Evolutionary conservation across 768 basidiomycete genomes (phyloP).

Genomic region (Leccinum subtestaceum): DNA sequence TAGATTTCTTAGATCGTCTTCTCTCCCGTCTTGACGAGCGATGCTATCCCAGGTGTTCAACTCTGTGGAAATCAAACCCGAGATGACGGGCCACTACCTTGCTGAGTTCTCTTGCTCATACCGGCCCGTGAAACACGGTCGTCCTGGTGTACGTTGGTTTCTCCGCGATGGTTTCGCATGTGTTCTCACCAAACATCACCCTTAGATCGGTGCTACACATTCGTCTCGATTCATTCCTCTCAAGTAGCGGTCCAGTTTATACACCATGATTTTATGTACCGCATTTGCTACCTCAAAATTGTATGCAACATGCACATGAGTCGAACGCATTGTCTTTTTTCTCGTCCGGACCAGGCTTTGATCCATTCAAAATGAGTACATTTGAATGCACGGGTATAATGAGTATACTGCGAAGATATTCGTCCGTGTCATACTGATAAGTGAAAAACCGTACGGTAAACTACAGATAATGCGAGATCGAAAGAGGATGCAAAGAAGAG

Average conservation of each 20-base stretch:
- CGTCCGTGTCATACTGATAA: constrained; percentile 60
- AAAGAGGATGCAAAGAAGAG: constrained; percentile 33
- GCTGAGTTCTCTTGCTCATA: constrained; percentile 97
- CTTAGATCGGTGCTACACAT: constrained; percentile 86
- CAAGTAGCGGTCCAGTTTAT: constrained; percentile 61
- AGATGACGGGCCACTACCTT: constrained; percentile 99
- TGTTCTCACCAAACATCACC: constrained; percentile 11
- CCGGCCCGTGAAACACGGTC: constrained; percentile 99
- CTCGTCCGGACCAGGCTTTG: constrained; percentile 12
- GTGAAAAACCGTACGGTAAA: constrained; percentile 46
- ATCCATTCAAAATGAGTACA: constrained; percentile 40
- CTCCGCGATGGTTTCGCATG: not conserved
- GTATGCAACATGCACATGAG: constrained; percentile 36
- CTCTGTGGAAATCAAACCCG: constrained; percentile 98
- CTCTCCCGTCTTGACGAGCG: not conserved
- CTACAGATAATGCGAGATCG: constrained; percentile 58
- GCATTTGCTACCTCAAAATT: constrained; percentile 32
- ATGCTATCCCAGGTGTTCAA: constrained; percentile 67
- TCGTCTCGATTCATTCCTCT: constrained; percentile 93
- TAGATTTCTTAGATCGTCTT: not conserved
- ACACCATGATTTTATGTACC: constrained; percentile 26
- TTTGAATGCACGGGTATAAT: constrained; percentile 52
- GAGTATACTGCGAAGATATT: constrained; percentile 55
- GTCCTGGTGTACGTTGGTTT: constrained; percentile 84
- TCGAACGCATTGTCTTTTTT: not conserved